Percentiles rank a stretch among this genome's conserved stretches.
Conservation (phyloP, 495 filamentous ascomycete species). For the Annulohypoxylon bovei region DNA sequence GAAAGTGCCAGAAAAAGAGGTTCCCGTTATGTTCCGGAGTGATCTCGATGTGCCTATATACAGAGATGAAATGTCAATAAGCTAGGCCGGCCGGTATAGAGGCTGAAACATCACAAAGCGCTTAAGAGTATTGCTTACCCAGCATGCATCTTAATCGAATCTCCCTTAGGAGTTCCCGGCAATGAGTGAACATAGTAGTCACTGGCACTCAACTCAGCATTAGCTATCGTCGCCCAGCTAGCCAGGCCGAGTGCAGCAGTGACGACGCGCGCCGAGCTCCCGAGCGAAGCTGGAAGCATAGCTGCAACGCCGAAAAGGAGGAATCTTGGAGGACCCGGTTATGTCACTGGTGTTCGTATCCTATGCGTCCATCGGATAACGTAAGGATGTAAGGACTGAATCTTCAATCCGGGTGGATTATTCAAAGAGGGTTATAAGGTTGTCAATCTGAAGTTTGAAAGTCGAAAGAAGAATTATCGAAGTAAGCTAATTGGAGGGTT, state of each 20-base stretch:
- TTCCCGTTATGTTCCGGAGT: constrained; percentile 85
- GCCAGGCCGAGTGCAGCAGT: constrained; percentile 47
- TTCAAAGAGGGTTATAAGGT: neutral
- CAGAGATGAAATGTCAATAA: constrained; percentile 43
- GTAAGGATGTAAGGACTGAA: neutral
- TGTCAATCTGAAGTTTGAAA: neutral
- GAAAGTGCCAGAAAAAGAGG: constrained; percentile 97
- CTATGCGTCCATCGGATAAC: constrained; percentile 15
- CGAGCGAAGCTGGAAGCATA: constrained; percentile 47
- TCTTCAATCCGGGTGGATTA: neutral
- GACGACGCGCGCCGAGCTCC: constrained; percentile 49
- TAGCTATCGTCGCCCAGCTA: constrained; percentile 46
- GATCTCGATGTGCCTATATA: constrained; percentile 85
- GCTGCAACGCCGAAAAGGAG: constrained; percentile 22
- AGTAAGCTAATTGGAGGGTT: constrained; percentile 1
- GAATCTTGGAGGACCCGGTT: constrained; percentile 8
- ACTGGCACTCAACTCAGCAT: constrained; percentile 64
- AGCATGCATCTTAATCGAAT: constrained; percentile 95
- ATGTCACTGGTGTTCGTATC: constrained; percentile 9
- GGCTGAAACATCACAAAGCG: constrained; percentile 4
- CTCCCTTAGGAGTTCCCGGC: constrained; percentile 84
- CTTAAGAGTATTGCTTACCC: constrained; percentile 68
- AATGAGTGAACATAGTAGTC: constrained; percentile 90
- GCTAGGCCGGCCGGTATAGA: neutral
- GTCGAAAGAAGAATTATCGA: neutral